Evolutionary conservation across 2,329 filamentous ascomycete genomes (phyloP).

Genomic region (Alternaria gansuensis): DNA sequence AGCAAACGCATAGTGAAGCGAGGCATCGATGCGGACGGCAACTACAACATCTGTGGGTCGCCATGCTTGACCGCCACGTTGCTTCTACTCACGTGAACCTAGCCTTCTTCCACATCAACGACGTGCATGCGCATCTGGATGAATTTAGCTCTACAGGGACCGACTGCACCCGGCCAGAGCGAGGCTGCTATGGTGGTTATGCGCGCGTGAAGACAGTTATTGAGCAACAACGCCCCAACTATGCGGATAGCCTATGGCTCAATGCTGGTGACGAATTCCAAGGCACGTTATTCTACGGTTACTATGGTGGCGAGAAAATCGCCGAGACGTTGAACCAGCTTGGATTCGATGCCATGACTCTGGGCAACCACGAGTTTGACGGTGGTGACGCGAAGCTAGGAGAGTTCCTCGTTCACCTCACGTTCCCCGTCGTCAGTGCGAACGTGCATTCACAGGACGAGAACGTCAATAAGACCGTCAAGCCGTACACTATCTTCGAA

Average conservation of each 20-base stretch:
- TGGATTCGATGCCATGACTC: slow-evolving; percentile 72
- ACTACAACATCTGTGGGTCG: slow-evolving; percentile 49
- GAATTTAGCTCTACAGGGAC: slow-evolving; percentile 69
- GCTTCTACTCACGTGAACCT: slow-evolving; percentile 8
- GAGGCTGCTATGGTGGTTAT: slow-evolving; percentile 71
- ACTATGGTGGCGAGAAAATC: slow-evolving; percentile 73
- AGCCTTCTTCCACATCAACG: slow-evolving; percentile 74
- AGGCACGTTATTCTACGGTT: slow-evolving; percentile 73
- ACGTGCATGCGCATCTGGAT: slow-evolving; percentile 73
- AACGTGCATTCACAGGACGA: slow-evolving; percentile 70
- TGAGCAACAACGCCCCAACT: slow-evolving; percentile 64
- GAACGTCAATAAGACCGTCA: slow-evolving; percentile 68
- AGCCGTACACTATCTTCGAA: slow-evolving; percentile 71
- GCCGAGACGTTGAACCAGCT: slow-evolving; percentile 71
- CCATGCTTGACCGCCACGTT: too few species aligned
- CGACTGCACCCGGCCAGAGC: slow-evolving; percentile 65
- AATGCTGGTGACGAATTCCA: slow-evolving; percentile 76
- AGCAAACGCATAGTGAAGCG: slow-evolving; percentile 44
- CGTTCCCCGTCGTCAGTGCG: slow-evolving; percentile 70
- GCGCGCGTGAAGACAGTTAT: slow-evolving; percentile 69
- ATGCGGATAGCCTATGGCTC: slow-evolving; percentile 69
- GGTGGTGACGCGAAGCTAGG: slow-evolving; percentile 70
- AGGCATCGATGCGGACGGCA: slow-evolving; percentile 43
- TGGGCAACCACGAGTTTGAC: slow-evolving; percentile 64
- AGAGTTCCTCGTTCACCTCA: slow-evolving; percentile 69